Evolutionary conservation across 345 rosid genomes (phyloP).

Genomic region (Euclidium syriacum): DNA sequence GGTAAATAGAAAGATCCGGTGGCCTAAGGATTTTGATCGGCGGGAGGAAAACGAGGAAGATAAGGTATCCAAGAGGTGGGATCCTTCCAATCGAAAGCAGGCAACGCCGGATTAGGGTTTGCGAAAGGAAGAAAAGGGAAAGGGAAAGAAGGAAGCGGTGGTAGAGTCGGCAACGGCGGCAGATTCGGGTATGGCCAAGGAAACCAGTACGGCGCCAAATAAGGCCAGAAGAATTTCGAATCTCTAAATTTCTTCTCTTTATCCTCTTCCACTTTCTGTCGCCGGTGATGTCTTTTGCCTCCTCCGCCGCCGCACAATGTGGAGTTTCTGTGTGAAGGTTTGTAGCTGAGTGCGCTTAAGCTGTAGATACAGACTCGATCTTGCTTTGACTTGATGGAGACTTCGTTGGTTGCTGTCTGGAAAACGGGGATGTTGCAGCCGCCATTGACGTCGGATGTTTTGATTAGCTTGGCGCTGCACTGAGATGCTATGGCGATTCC

Average conservation of each 20-base stretch:
- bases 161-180: constrained; percentile 38
- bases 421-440: constrained; percentile 52
- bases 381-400: constrained; percentile 68
- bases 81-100: constrained; percentile 47
- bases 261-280: constrained; percentile 25
- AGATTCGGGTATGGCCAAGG: constrained; percentile 43
- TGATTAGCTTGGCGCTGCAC: constrained; percentile 62
- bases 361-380: constrained; percentile 80
- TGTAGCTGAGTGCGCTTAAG: constrained; percentile 65
- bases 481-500: constrained; percentile 50
- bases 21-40: constrained; percentile 3
- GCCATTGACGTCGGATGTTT: constrained; percentile 30
- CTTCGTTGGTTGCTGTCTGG: constrained; percentile 50
- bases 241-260: constrained; percentile 29
- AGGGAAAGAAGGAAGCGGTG: constrained; percentile 36
- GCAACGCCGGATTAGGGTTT: constrained; percentile 44
- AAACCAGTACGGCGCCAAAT: constrained; percentile 47
- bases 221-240: constrained; percentile 59
- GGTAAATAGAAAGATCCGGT: background rate
- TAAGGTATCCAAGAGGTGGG: constrained; percentile 69
- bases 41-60: constrained; percentile 39
- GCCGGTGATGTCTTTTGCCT: constrained; percentile 17
- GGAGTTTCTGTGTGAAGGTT: constrained; percentile 47
- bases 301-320: constrained; percentile 36
- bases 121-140: constrained; percentile 32